These are phyloP conservation scores for Myxozyma lipomycoides DNA, from an alignment of 805 yeast species.

Conservation along the genomic window DNA sequence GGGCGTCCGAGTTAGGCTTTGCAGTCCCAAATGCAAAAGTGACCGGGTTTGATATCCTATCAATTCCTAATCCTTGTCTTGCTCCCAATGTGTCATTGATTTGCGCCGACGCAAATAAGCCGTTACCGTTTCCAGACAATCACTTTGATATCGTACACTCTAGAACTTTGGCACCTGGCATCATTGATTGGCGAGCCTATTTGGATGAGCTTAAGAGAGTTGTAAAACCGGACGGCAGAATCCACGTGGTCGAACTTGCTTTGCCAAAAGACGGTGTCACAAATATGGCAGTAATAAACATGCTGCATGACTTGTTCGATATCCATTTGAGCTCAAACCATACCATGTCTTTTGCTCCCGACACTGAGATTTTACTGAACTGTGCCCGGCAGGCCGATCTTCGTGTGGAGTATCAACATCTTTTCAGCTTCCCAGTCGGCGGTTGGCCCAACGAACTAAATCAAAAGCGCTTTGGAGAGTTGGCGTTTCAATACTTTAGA, in stretches of 20 bases:
- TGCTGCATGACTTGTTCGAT: conserved; percentile 1
- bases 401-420: not conserved
- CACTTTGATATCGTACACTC: conserved; percentile 16
- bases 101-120: conserved; percentile 13
- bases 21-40: conserved; percentile 12
- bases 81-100: conserved; percentile 14
- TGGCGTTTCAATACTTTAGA: conserved; percentile 2
- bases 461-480: conserved; percentile 11
- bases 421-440: conserved; percentile 12
- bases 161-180: conserved; percentile 4
- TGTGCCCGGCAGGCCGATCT: conserved; percentile 1
- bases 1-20: conserved; percentile 20
- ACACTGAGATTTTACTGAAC: not conserved
- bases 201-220: conserved; percentile 14
- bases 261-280: conserved; percentile 1
- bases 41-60: conserved; percentile 12
- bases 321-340: not conserved
- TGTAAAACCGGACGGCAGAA: conserved; percentile 10
- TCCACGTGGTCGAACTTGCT: conserved; percentile 14
- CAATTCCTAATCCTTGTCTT: not conserved
- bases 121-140: conserved; percentile 6
- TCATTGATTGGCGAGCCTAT: conserved; percentile 15
- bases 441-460: conserved; percentile 4
- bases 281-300: not conserved
- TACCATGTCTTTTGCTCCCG: not conserved